Evolutionary conservation across 805 yeast genomes (phyloP).

Genomic region (Metschnikowia lunata): DNA sequence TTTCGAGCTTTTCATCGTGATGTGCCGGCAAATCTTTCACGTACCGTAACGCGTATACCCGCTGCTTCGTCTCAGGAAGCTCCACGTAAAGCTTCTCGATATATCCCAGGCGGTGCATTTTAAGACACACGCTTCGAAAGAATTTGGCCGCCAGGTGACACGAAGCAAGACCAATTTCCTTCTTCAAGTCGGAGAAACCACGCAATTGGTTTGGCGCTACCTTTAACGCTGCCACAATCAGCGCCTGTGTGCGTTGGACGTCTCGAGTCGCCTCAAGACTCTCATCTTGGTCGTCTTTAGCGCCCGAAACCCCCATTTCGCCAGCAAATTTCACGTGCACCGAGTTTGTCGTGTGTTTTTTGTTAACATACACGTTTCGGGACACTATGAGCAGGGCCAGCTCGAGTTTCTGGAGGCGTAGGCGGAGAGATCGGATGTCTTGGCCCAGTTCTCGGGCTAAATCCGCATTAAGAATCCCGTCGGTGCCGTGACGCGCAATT

Average conservation of each 20-base stretch:
- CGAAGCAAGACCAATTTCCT: slow-evolving; percentile 51
- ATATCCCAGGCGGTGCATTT: slow-evolving; percentile 42
- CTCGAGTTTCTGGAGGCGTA: slow-evolving; percentile 53
- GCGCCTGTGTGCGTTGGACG: slow-evolving; percentile 25
- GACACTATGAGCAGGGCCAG: slow-evolving; percentile 47
- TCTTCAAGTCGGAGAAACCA: slow-evolving; percentile 55
- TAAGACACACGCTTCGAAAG: slow-evolving; percentile 45
- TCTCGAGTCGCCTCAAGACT: slow-evolving; percentile 24
- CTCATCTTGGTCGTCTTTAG: slow-evolving; percentile 7
- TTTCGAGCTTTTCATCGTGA: slow-evolving; percentile 40
- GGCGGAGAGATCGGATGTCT: slow-evolving; percentile 66
- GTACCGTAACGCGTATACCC: slow-evolving; percentile 34
- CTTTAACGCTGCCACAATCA: slow-evolving; percentile 47
- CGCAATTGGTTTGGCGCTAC: slow-evolving; percentile 58
- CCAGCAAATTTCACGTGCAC: slow-evolving; percentile 46
- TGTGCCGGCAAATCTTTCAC: slow-evolving; percentile 47
- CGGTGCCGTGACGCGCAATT: slow-evolving; percentile 52
- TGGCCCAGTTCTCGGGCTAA: slow-evolving; percentile 56
- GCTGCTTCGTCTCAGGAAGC: slow-evolving; percentile 25
- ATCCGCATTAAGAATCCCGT: slow-evolving; percentile 58
- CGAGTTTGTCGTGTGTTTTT: slow-evolving; percentile 52
- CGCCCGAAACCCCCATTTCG: slow-evolving; percentile 21
- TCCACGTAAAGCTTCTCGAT: slow-evolving; percentile 49
- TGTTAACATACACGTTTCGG: slow-evolving; percentile 30
- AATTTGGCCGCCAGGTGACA: slow-evolving; percentile 38